These are phyloP conservation scores for Blastocladiella emersonii DNA, from an alignment of 371 early-diverging fungal species.

Conservation along the genomic window DNA sequence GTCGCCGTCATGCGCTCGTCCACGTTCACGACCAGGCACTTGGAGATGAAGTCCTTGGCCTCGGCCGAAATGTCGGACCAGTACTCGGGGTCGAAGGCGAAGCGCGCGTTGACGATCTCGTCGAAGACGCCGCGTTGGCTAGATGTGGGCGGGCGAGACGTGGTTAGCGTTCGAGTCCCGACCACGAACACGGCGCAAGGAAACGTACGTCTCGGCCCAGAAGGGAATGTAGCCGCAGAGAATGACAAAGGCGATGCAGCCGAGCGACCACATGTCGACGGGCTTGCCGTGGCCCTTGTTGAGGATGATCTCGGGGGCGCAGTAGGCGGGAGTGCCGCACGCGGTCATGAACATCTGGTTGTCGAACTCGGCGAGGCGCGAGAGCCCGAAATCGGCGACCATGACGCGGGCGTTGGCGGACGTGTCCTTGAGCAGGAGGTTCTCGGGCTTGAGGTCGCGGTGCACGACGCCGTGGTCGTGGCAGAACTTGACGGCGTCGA, in stretches of 20 bases:
- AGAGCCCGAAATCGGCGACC: constrained; percentile 7
- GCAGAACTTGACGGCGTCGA: constrained; percentile 35
- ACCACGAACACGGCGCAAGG: too few relatives aligned
- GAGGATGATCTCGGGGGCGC: constrained; percentile 23
- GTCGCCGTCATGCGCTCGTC: constrained; percentile 56
- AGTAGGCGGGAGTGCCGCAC: neutral
- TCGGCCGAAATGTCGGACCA: neutral
- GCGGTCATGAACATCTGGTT: constrained; percentile 1
- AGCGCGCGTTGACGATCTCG: neutral
- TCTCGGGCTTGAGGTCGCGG: constrained; percentile 67
- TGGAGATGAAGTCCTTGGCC: constrained; percentile 81
- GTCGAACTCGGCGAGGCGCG: neutral
- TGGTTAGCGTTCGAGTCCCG: too few relatives aligned
- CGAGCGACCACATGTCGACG: constrained; percentile 98
- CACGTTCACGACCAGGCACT: constrained; percentile 54
- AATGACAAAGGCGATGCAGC: constrained; percentile 74
- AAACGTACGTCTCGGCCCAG: constrained; percentile 2
- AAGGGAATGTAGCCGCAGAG: constrained; percentile 7
- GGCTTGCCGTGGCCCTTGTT: constrained; percentile 60
- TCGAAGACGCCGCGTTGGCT: constrained; percentile 2
- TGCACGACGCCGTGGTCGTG: constrained; percentile 45
- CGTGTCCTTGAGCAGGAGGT: constrained; percentile 53
- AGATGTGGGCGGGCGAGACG: too few relatives aligned
- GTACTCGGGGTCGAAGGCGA: constrained; percentile 2
- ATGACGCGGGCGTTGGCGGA: constrained; percentile 42